A percentile compares a stretch with the other conserved stretches of the same genome.
Evolutionary conservation across 371 early-diverging fungal species (phyloP).

Genomic region (Mortierella sp.): DNA sequence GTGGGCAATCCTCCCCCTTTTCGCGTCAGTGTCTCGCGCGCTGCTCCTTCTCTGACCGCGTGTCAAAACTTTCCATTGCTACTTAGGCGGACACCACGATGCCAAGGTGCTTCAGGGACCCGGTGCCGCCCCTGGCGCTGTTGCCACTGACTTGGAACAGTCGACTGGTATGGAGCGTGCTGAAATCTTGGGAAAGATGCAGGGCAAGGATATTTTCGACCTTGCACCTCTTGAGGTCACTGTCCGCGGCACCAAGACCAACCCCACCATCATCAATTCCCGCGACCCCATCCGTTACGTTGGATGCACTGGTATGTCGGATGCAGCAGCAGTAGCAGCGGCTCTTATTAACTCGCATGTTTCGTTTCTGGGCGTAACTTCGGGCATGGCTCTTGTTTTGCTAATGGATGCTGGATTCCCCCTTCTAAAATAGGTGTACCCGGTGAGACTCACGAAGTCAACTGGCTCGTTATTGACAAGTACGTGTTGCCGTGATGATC

Average conservation of each 20-base stretch:
- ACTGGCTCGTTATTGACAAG: conserved; percentile 51
- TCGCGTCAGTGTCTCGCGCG: too few species aligned
- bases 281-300: conserved; percentile 86
- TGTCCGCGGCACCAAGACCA: conserved; percentile 82
- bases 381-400: neutral
- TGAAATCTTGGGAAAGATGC: conserved; percentile 86
- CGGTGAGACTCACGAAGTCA: conserved; percentile 49
- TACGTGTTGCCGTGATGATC: conserved; percentile 5
- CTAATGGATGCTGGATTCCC: neutral
- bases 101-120: conserved; percentile 60
- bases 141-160: conserved; percentile 92
- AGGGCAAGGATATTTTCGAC: conserved; percentile 91
- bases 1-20: too few species aligned
- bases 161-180: conserved; percentile 93
- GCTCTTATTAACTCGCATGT: neutral
- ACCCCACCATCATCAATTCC: conserved; percentile 90
- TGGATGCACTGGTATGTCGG: conserved; percentile 90
- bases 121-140: conserved; percentile 69
- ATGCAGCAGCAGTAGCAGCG: too few species aligned
- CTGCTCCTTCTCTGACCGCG: too few species aligned
- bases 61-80: too few species aligned
- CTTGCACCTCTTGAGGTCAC: conserved; percentile 83
- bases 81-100: conserved; percentile 48
- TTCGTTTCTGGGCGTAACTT: neutral
- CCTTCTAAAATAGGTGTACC: conserved; percentile 40